These are phyloP conservation scores for Daucus carota DNA, from an alignment of 129 eudicot genomes.

Conservation along the genomic window DH1_v3.0 NC_030382.2:54731501-54732000, in stretches of 20 bases:
- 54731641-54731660: too few relatives aligned
- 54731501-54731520: neutral
- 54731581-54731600: neutral
- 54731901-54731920: conserved; percentile 34
- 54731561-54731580: too few relatives aligned
- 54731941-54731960: conserved; percentile 25
- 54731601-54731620: neutral
- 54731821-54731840: too few relatives aligned
- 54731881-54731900: conserved; percentile 45
- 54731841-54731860: neutral
- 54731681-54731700: neutral
- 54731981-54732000: conserved; percentile 30
- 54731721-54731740: neutral
- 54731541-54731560: too few relatives aligned
- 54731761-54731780: too few relatives aligned
- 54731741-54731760: neutral
- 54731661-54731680: neutral
- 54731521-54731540: too few relatives aligned
- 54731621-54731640: neutral
- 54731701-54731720: too few relatives aligned
- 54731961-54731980: conserved; percentile 19
- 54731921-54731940: conserved; percentile 25
- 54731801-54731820: too few relatives aligned
- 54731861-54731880: conserved; percentile 19
- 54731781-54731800: too few relatives aligned